Conservation (phyloP, 495 filamentous ascomycete genomes). For the Xylaria flabelliformis region DNA sequence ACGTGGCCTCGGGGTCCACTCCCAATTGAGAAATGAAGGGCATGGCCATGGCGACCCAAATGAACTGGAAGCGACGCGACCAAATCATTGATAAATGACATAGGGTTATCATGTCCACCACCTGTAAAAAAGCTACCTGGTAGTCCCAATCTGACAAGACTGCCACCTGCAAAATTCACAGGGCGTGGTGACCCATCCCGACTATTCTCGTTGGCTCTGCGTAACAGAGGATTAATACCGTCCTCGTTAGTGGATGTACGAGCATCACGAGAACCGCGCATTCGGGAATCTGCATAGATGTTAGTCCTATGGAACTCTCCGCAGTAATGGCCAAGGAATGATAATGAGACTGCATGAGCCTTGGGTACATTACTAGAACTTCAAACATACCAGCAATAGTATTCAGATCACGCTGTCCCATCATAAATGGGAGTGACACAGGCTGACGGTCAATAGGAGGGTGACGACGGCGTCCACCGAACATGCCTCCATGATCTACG, state of each 20-base stretch:
- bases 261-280: constrained; percentile 36
- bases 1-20: constrained; percentile 45
- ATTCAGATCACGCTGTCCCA: constrained; percentile 52
- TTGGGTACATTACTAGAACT: not conserved
- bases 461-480: constrained; percentile 35
- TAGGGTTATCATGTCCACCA: constrained; percentile 41
- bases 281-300: constrained; percentile 45
- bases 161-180: constrained; percentile 26
- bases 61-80: constrained; percentile 38
- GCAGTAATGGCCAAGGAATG: not conserved
- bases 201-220: constrained; percentile 41
- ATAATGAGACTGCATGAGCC: not conserved
- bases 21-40: constrained; percentile 53
- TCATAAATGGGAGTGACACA: constrained; percentile 51
- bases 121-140: constrained; percentile 38
- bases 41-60: constrained; percentile 42
- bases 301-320: constrained; percentile 36
- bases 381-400: constrained; percentile 33
- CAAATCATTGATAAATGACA: constrained; percentile 53
- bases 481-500: constrained; percentile 40
- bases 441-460: constrained; percentile 34
- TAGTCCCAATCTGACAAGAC: constrained; percentile 47
- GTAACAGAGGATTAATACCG: constrained; percentile 79
- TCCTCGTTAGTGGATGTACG: constrained; percentile 63
- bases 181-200: constrained; percentile 48